phyloP scores from a whole-genome alignment of 2,329 filamentous ascomycete species.

The Botryotinia convoluta region DNA sequence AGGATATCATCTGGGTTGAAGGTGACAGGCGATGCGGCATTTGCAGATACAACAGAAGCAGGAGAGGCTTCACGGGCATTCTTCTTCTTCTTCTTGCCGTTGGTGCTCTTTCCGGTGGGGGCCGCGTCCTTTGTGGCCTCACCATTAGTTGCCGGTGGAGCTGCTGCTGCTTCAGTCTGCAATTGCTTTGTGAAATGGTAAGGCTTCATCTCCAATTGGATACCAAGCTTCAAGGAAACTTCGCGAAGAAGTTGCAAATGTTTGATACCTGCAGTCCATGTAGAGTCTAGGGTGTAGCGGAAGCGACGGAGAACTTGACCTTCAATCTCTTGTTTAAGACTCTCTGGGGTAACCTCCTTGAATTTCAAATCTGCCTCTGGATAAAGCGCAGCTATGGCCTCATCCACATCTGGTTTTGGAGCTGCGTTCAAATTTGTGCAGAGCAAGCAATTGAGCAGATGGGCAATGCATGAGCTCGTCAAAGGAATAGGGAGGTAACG shows the following conservation, averaged over 20 bases:
- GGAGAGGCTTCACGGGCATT: slow-evolving; percentile 55
- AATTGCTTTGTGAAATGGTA: slow-evolving; percentile 61
- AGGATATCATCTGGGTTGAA: slow-evolving; percentile 84
- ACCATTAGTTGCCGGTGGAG: slow-evolving; percentile 38
- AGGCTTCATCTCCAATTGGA: slow-evolving; percentile 79
- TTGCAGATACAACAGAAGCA: slow-evolving; percentile 41
- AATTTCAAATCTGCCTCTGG: slow-evolving; percentile 79
- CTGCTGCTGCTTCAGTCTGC: slow-evolving; percentile 38
- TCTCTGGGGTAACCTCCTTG: slow-evolving; percentile 72
- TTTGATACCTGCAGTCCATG: slow-evolving; percentile 67
- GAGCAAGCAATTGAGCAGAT: slow-evolving; percentile 90
- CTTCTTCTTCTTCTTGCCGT: slow-evolving; percentile 53
- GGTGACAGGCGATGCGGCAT: slow-evolving; percentile 51
- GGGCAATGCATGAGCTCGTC: slow-evolving; percentile 74
- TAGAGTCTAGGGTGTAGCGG: slow-evolving; percentile 66
- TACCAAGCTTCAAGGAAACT: slow-evolving; percentile 80
- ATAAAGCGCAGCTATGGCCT: slow-evolving; percentile 71
- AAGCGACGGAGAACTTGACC: slow-evolving; percentile 71
- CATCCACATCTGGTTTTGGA: slow-evolving; percentile 75
- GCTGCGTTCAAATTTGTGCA: slow-evolving; percentile 73
- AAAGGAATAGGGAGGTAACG: slow-evolving; percentile 77
- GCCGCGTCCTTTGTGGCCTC: slow-evolving; percentile 45
- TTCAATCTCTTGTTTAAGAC: slow-evolving; percentile 66
- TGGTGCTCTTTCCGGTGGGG: slow-evolving; percentile 34
- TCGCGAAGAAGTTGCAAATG: slow-evolving; percentile 86